These are phyloP conservation scores for Pseudocohnilembus persalinus DNA, from an alignment of 169 alveolate species.

Conservation along the genomic window DNA sequence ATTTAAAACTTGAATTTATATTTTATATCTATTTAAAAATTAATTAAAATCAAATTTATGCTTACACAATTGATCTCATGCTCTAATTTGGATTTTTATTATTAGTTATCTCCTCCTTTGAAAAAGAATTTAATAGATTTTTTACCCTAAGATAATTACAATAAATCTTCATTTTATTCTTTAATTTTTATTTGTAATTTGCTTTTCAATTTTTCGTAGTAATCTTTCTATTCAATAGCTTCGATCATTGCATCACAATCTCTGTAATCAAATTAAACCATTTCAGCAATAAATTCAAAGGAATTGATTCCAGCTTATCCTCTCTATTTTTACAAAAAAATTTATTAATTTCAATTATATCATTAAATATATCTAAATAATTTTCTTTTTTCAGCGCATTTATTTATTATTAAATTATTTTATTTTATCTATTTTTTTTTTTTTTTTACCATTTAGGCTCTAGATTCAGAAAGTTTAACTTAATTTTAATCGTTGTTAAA, in stretches of 20 bases:
- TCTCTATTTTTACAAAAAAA: background rate
- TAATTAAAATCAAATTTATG: background rate
- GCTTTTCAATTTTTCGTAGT: constrained; percentile 13
- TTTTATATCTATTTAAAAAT: background rate
- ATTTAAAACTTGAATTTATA: no score
- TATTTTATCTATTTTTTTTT: background rate
- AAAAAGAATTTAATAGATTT: constrained; percentile 12
- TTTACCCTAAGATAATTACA: constrained; percentile 14
- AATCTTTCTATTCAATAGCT: constrained; percentile 12
- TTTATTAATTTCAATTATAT: background rate
- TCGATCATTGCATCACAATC: constrained; percentile 34
- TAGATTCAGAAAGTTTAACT: no score
- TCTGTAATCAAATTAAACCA: constrained; percentile 35
- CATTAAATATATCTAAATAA: background rate
- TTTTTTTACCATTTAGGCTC: no score
- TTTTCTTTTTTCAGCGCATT: constrained; percentile 2
- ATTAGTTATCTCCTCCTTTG: background rate
- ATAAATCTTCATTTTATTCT: constrained; percentile 19
- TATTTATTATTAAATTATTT: background rate
- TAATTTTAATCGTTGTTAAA: constrained; percentile 9
- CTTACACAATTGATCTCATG: constrained; percentile 4
- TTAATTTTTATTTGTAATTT: constrained; percentile 25
- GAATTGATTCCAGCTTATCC: constrained; percentile 1
- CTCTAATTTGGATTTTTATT: constrained; percentile 15
- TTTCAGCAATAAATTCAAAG: constrained; percentile 6